A percentile compares a stretch with the other conserved stretches of the same genome.
Evolutionary conservation across 768 basidiomycete species (phyloP).

Genomic region (Ramaria sp.): DNA sequence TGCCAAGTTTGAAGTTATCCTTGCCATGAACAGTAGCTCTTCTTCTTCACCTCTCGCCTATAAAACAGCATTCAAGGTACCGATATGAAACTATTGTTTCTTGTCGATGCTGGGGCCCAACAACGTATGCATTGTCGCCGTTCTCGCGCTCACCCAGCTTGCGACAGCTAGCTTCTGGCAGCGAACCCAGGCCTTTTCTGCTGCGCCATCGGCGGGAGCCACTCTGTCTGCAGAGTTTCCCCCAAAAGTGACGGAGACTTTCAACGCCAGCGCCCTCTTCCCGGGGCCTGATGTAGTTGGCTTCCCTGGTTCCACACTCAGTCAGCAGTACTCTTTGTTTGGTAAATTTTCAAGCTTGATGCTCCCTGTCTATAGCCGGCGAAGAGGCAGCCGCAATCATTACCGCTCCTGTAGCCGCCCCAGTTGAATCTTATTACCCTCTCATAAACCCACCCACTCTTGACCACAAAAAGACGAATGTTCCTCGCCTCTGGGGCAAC

Average conservation of each 20-base stretch:
- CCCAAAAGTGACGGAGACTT: conserved; percentile 21
- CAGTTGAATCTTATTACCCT: conserved; percentile 44
- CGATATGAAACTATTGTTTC: no score
- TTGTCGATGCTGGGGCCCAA: no score
- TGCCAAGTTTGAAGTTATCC: no score
- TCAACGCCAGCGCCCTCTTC: conserved; percentile 24
- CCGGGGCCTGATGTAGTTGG: conserved; percentile 33
- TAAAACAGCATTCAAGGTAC: no score
- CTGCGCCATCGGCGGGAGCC: conserved; percentile 34
- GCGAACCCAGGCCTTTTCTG: conserved; percentile 1
- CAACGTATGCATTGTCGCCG: no score
- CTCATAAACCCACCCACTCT: conserved; percentile 27
- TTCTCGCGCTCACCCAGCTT: no score
- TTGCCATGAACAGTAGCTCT: no score
- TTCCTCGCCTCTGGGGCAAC: conserved; percentile 37
- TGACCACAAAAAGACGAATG: conserved; percentile 33
- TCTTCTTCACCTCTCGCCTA: no score
- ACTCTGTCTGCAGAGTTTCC: conserved; percentile 33
- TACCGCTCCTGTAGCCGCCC: conserved; percentile 58
- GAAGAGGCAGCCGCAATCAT: conserved; percentile 63
- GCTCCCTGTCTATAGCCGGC: conserved; percentile 28
- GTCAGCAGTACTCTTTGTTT: conserved; percentile 19
- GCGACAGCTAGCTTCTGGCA: no score
- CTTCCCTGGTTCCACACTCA: conserved; percentile 38
- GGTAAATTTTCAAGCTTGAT: background rate